Conservation (phyloP, 495 filamentous ascomycete species). For the Saxophila tyrrhenica region DNA sequence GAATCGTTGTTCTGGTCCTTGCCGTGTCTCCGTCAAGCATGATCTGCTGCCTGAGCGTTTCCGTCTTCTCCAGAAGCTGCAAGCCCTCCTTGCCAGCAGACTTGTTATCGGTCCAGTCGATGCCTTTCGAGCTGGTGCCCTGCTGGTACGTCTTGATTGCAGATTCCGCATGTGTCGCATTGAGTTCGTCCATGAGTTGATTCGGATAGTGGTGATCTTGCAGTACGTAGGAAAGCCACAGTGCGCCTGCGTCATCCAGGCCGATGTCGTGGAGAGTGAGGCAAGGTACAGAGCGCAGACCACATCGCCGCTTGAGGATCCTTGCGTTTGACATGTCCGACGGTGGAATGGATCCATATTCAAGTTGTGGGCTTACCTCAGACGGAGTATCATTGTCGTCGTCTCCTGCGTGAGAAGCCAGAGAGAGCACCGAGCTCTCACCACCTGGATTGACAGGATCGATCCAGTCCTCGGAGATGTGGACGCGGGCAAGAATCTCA, state of each 20-base stretch:
- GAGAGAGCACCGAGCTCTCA: slow-evolving; percentile 3
- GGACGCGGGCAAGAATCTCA: slow-evolving; percentile 35
- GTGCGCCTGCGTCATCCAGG: slow-evolving; percentile 31
- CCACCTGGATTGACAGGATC: slow-evolving; percentile 6
- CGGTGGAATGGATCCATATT: background rate
- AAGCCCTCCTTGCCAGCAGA: slow-evolving; percentile 14
- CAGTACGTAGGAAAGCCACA: slow-evolving; percentile 38
- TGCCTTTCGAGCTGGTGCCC: slow-evolving; percentile 7
- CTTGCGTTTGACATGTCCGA: slow-evolving; percentile 19
- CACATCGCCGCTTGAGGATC: slow-evolving; percentile 29
- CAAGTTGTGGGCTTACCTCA: background rate
- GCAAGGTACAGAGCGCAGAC: slow-evolving; percentile 38
- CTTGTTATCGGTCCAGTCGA: slow-evolving; percentile 19
- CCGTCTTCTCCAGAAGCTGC: slow-evolving; percentile 14
- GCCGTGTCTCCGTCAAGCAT: slow-evolving; percentile 2
- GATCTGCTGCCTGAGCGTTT: slow-evolving; percentile 10
- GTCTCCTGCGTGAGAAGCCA: background rate
- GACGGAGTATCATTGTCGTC: background rate
- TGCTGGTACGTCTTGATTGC: slow-evolving; percentile 7
- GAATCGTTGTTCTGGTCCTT: too few species aligned
- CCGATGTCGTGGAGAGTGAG: slow-evolving; percentile 32
- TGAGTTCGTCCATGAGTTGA: slow-evolving; percentile 25
- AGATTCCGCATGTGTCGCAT: slow-evolving; percentile 5
- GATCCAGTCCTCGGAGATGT: slow-evolving; percentile 28
- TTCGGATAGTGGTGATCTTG: slow-evolving; percentile 32